These are phyloP conservation scores for Knufia petricola DNA, from an alignment of 2,329 filamentous ascomycete genomes.

Conservation along the genomic window DNA sequence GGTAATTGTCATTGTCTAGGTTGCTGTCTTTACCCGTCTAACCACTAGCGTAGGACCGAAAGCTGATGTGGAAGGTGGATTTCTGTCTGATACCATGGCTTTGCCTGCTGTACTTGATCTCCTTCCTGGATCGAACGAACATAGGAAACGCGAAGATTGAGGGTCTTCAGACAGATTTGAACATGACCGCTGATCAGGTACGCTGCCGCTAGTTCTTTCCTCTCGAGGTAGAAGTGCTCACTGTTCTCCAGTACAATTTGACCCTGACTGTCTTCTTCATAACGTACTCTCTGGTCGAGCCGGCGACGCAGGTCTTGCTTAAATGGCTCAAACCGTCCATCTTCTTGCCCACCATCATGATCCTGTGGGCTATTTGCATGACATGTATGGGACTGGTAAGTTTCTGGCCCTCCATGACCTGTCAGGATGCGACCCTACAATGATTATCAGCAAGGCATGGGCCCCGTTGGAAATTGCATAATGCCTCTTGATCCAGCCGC, in stretches of 20 bases:
- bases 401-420: too few species aligned
- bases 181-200: slow-evolving; percentile 48
- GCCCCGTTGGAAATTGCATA: too few species aligned
- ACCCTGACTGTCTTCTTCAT: slow-evolving; percentile 78
- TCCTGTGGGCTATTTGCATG: slow-evolving; percentile 41
- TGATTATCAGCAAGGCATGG: too few species aligned
- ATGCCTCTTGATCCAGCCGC: too few species aligned
- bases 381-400: slow-evolving; percentile 37
- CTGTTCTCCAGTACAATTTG: slow-evolving; percentile 49
- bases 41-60: slow-evolving; percentile 30
- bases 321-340: slow-evolving; percentile 66
- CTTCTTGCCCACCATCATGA: slow-evolving; percentile 77
- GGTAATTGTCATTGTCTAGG: slow-evolving; percentile 39
- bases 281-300: slow-evolving; percentile 69
- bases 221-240: too few species aligned
- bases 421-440: too few species aligned
- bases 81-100: slow-evolving; percentile 39
- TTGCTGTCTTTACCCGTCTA: neutral
- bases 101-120: slow-evolving; percentile 36
- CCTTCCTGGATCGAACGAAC: slow-evolving; percentile 46
- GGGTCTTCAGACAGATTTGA: slow-evolving; percentile 49
- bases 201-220: slow-evolving; percentile 28
- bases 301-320: slow-evolving; percentile 66
- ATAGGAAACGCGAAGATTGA: slow-evolving; percentile 62
- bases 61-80: slow-evolving; percentile 37